Evolutionary conservation across 768 basidiomycete species (phyloP).

Genomic region (Russula foetens): DNA sequence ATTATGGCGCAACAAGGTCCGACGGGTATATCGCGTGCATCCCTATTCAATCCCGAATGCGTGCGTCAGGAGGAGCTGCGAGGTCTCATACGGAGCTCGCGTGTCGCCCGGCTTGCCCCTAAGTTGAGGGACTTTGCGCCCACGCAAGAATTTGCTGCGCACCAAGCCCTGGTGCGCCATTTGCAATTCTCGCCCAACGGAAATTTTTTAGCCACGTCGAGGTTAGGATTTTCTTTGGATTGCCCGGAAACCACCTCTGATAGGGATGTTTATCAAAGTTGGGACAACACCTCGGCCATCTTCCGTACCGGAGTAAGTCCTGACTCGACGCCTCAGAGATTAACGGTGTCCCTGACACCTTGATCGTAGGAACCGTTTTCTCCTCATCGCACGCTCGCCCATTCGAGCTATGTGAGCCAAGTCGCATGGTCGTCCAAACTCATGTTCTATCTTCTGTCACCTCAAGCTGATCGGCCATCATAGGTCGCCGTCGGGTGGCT

Average conservation of each 20-base stretch:
- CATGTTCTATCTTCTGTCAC: neutral
- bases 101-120: conserved; percentile 45
- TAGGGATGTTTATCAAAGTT: conserved; percentile 32
- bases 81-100: conserved; percentile 37
- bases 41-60: conserved; percentile 21
- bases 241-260: neutral
- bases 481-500: conserved; percentile 57
- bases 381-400: conserved; percentile 54
- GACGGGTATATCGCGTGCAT: conserved; percentile 21
- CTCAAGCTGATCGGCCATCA: neutral
- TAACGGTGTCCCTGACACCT: neutral
- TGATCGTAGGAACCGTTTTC: conserved; percentile 42
- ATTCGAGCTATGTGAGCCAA: conserved; percentile 66
- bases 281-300: conserved; percentile 63
- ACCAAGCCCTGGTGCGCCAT: conserved; percentile 60
- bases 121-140: conserved; percentile 45
- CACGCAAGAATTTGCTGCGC: conserved; percentile 55
- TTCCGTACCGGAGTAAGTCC: conserved; percentile 52
- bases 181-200: conserved; percentile 75
- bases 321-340: neutral
- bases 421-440: conserved; percentile 51
- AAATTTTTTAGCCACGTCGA: conserved; percentile 63
- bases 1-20: conserved; percentile 34
- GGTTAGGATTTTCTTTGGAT: conserved; percentile 29
- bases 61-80: conserved; percentile 18